Base-by-base conservation (phyloP, 495 filamentous ascomycete species). In the Hypomontagnella monticulosa region DNA sequence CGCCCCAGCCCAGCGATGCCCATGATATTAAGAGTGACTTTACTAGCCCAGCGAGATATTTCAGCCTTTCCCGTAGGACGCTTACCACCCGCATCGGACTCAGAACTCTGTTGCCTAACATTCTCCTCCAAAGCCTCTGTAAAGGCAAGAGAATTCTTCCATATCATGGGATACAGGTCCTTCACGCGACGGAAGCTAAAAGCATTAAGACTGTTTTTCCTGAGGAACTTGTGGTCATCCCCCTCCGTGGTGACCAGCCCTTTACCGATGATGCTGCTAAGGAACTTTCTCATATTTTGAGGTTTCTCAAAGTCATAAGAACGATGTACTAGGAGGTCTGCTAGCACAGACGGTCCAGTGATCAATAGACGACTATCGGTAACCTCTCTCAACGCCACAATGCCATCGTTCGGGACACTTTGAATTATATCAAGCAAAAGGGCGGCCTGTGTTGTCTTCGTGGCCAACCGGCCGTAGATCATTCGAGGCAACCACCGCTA, bases 151-250 rank as follows among this genome's bases (percentile, higher is more conserved):
- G 73, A 67, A 69, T 91, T 92, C 20, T 70, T 49, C 90, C 90
- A 94, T 75, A 94, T 93, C 8, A 89, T 72, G 0, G 90, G 88
- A 33, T 91, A 91, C 3, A 93, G 77, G 54, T 91, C 83, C 66
- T 92, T 92, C 67, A 94, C 79, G 62, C 93, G 92, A 30, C 89
- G 82, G 69, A 86, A 92, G 11, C 85, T 78, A 67, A 94, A 96
- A 0, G 90, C 91, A 2, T 89, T 90, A 78, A 87, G 85, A 3
- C 92, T 79, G 41, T 87, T 84, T 67, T 87, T 90, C n/a, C 90
- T 80, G 78, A 93, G 88, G 34, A 80, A 83, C 78, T 87, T 91
- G 62, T 93, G 90, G 49, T 89, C 88, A 16, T 90, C 87, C 14
- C 91, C 91, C 73, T 94, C 91, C 0, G 89, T 87, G 10, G 93